These are phyloP conservation scores for Penicillium herquei DNA, from an alignment of 495 filamentous ascomycete genomes.

Conservation along the genomic window DNA sequence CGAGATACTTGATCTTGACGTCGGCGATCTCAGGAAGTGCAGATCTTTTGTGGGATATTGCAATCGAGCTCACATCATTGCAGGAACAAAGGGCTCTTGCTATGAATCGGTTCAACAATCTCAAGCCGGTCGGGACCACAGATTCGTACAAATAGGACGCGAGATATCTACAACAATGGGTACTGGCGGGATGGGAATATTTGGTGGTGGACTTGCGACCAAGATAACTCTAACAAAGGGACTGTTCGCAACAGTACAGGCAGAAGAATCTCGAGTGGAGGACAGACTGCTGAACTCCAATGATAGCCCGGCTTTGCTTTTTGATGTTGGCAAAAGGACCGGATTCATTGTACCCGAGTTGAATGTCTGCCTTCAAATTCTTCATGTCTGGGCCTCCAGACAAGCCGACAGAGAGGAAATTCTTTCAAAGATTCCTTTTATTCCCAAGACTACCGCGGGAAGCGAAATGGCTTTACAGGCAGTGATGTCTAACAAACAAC, in stretches of 20 bases:
- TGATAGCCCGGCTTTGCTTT: neutral
- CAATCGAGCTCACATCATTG: neutral
- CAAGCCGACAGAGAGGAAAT: neutral
- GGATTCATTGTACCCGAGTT: slow-evolving; percentile 2
- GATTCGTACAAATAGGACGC: neutral
- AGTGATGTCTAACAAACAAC: neutral
- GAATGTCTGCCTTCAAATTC: neutral
- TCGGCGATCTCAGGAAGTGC: neutral
- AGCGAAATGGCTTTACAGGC: neutral
- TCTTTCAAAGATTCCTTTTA: neutral
- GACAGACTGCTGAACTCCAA: slow-evolving; percentile 2
- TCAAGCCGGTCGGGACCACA: neutral
- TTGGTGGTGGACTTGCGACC: neutral
- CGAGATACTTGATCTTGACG: neutral
- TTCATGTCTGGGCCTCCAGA: neutral
- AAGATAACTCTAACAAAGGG: neutral
- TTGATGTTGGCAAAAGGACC: neutral
- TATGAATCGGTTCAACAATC: neutral
- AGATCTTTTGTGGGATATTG: slow-evolving; percentile 1
- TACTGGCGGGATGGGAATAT: neutral
- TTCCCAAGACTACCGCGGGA: neutral
- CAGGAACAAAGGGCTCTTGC: neutral
- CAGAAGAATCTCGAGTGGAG: neutral
- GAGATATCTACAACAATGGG: neutral
- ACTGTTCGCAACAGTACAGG: neutral